Percentiles rank a stretch among this genome's conserved stretches.
Evolutionary conservation across 768 basidiomycete species (phyloP).

Genomic region (Gyrodon lividus): DNA sequence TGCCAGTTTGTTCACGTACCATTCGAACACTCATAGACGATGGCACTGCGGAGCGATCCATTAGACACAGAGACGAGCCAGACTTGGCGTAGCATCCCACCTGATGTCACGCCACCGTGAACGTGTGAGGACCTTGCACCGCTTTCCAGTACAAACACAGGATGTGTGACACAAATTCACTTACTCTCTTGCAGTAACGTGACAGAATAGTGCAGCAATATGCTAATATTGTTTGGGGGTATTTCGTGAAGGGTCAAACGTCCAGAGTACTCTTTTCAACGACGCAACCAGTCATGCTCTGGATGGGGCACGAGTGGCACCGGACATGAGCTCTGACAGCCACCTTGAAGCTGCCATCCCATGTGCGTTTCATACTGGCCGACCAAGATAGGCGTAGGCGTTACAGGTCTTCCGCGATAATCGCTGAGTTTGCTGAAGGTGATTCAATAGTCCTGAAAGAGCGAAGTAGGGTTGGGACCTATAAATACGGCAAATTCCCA

Average conservation of each 20-base stretch:
- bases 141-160: slow-evolving; percentile 15
- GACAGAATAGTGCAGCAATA: neutral
- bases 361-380: neutral
- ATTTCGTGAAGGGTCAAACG: neutral
- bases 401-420: neutral
- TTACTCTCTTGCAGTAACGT: slow-evolving; percentile 14
- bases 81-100: neutral
- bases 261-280: neutral
- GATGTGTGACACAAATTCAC: slow-evolving; percentile 13
- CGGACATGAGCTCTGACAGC: slow-evolving; percentile 1
- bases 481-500: neutral
- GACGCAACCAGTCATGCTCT: neutral
- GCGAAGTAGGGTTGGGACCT: neutral
- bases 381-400: neutral
- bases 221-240: neutral
- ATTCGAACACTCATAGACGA: neutral
- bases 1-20: too few species aligned
- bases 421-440: neutral
- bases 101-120: slow-evolving; percentile 23
- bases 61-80: neutral
- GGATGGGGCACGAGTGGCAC: neutral
- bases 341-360: too few species aligned
- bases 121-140: slow-evolving; percentile 10
- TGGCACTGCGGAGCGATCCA: slow-evolving; percentile 6
- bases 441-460: neutral